These are phyloP conservation scores for Ascosphaera apis DNA, from an alignment of 2,329 filamentous ascomycete genomes.

Conservation along the genomic window DNA sequence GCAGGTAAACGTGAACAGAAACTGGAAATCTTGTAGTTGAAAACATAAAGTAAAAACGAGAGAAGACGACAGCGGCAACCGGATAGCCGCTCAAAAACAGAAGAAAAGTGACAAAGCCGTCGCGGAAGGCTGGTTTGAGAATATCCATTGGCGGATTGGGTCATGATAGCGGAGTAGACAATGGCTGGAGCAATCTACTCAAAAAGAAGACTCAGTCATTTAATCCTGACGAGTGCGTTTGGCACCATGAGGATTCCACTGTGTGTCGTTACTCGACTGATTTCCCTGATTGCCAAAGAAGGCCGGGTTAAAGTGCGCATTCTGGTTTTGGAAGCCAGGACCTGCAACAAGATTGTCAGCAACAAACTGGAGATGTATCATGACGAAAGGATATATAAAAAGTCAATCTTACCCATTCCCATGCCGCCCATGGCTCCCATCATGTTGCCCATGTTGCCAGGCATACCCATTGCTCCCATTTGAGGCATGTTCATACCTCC, in stretches of 20 bases:
- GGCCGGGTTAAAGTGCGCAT: conserved; percentile 46
- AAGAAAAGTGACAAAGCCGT: too few species aligned
- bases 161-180: too few species aligned
- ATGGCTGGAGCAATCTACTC: background rate
- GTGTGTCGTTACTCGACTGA: conserved; percentile 30
- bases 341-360: conserved; percentile 10
- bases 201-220: conserved; percentile 1
- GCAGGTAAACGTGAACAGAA: too few species aligned
- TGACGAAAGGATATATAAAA: conserved; percentile 5
- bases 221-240: conserved; percentile 57
- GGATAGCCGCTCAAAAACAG: too few species aligned
- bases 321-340: conserved; percentile 48
- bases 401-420: conserved; percentile 25
- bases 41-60: too few species aligned
- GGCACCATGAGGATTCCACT: conserved; percentile 60
- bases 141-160: too few species aligned
- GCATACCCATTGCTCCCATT: conserved; percentile 31
- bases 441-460: conserved; percentile 36
- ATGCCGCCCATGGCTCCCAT: conserved; percentile 25
- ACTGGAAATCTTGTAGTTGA: too few species aligned
- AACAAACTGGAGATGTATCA: conserved; percentile 9
- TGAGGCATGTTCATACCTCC: conserved; percentile 28
- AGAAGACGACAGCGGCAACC: too few species aligned
- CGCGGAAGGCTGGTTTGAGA: too few species aligned
- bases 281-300: conserved; percentile 44